Base-by-base conservation (phyloP, 2,329 filamentous ascomycete species). In the Cordyceps tenuipes region DNA sequence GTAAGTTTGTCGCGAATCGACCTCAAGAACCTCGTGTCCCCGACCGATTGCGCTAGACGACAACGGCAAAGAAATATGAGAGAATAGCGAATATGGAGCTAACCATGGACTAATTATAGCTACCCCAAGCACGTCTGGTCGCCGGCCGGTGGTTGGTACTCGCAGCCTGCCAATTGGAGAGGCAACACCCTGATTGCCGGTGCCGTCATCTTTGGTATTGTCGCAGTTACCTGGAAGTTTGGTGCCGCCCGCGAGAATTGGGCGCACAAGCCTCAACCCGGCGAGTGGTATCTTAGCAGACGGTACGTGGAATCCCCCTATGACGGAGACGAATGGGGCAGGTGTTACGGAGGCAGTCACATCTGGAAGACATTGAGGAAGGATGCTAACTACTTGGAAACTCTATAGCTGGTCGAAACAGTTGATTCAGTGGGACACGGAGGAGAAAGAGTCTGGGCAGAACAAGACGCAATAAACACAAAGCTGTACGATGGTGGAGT, bases 61-160 rank as follows among this genome's bases (percentile, higher is more conserved):
- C 64, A 58, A 54, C 58, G 52, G 49, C 55, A 15, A 60, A 19
- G 31, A 10, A 10, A 48, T 3, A 13, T 10, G 34, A 19, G 2
- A 3, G 4, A 23, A 61, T 59, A 59, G 62, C 63, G 53, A 21
- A 3, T 5, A 44, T 62, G 55, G 52, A 43, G 52, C 63, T 63
- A 65, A 65, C 60, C 26, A 23, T 12, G 61, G 53, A 49, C 47
- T 34, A 52, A 29, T 39, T 46, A 51, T 69, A 96, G 91, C 72
- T 96, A 96, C 78, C 92, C 91, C 75, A 97, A 96, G 82, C 93
- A 99, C 82, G 91, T 99, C 82, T 99, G 94, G 94, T 97, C 94
- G 71, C 94, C 94, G 63, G 82, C 93, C 66, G 94, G 94, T 82
- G 94, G 94, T 77, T 99, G 94, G 94, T 99, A 99, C 77, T 79